Conservation (phyloP, 176 grass and related monocot genomes). For the Bonia amplexicaulis region DNA sequence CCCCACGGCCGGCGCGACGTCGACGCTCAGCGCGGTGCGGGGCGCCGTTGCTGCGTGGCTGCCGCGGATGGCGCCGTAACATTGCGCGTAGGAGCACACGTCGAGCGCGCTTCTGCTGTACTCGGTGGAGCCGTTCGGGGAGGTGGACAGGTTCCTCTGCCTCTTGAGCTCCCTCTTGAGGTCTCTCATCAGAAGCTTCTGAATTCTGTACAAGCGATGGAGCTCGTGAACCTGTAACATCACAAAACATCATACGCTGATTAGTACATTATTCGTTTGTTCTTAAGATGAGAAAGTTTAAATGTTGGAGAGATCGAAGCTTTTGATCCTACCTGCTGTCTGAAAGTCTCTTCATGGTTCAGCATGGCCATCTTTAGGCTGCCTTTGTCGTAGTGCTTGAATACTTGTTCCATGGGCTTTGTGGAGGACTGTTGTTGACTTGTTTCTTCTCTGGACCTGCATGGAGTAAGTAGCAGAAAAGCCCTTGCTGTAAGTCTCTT, state of each 20-base stretch:
- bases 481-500: not conserved
- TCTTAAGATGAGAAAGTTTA: not conserved
- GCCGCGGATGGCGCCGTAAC: conserved; percentile 16
- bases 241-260: not conserved
- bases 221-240: conserved; percentile 62
- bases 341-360: conserved; percentile 82
- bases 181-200: conserved; percentile 80
- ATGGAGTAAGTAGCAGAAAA: not conserved
- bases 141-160: conserved; percentile 27
- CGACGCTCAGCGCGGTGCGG: conserved; percentile 39
- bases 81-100: conserved; percentile 29
- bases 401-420: conserved; percentile 51
- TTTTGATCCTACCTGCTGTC: conserved; percentile 48
- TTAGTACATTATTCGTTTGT: not conserved
- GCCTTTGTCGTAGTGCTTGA: conserved; percentile 48
- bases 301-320: not conserved
- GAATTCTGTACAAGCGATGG: conserved; percentile 68
- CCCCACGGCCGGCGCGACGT: conserved; percentile 43
- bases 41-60: conserved; percentile 14
- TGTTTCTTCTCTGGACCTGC: conserved; percentile 5
- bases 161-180: conserved; percentile 50
- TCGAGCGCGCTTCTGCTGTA: not conserved
- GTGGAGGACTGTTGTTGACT: not conserved
- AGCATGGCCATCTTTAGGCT: conserved; percentile 72
- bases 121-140: conserved; percentile 27